Base-by-base conservation (phyloP, 2,329 filamentous ascomycete species). In the Colletotrichum sp. region DNA sequence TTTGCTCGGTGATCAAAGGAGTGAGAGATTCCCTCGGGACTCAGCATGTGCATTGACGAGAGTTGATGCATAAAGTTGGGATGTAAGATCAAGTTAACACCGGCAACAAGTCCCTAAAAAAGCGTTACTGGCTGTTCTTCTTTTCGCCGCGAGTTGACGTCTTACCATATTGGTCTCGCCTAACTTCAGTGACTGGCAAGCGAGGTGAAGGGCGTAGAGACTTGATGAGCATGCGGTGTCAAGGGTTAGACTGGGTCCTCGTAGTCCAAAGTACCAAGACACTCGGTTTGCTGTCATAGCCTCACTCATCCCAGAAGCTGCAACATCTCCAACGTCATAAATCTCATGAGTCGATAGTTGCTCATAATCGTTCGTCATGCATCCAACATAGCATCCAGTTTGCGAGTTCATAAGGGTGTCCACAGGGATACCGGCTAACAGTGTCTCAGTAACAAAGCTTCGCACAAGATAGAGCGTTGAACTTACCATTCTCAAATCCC, bases 311-410 rank as follows among this genome's bases (percentile, higher is more conserved):
- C 68, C 67, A 3, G 72, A 71, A 2, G 72, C 72, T 18, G 72
- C 72, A 8, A 75, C 32, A 55, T 71, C 72, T n/a, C 88, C 88
- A 36, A 88, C 85, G 3, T 85, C 86, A 68, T 87, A 85, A 3
- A 85, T 79, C 70, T 89, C 88, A 52, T 85, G 82, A 28, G 87
- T 85, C 3, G 87, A 79, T 32, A 86, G 85, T 3, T 85, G 84
- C 77, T 88, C 85, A 75, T 90, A 90, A 77, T 90, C 88, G 4
- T 87, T 86, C 24, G 87, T 85, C 6, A 84, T 85, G 8, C 85
- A 85, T 5, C 88, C 89, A 6, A 90, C 81, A 75, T 89, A 90
- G 7, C 90, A 88, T 8, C 87, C 88, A n/a, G 88, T 87, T 39
- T 88, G 84, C 59, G 85, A 84, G 5, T 88, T 88, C 2, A 87